phyloP scores from a whole-genome alignment of 2,329 filamentous ascomycete species.

The Ophiostoma sp. region DNA sequence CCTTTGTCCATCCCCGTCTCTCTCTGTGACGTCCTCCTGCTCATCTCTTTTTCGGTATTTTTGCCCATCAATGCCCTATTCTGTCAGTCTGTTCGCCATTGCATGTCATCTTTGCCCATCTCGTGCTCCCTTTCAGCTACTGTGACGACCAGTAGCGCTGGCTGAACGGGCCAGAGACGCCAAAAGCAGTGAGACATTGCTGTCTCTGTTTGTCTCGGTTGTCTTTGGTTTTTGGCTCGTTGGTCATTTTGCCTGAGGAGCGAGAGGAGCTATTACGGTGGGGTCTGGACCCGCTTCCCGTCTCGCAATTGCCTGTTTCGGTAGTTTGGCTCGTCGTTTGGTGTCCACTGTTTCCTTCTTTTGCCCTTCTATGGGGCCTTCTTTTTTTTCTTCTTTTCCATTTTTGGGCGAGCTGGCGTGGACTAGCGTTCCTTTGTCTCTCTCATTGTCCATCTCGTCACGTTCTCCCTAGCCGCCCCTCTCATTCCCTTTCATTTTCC shows the following conservation, averaged over 20 bases:
- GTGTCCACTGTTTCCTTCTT: slow-evolving; percentile 6
- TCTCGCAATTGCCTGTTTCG: slow-evolving; percentile 5
- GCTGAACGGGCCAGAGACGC: not conserved
- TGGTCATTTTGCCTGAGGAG: no score
- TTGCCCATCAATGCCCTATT: not conserved
- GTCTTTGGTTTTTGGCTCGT: not conserved
- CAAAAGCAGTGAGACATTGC: not conserved
- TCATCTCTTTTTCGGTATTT: not conserved
- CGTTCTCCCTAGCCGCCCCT: slow-evolving; percentile 1
- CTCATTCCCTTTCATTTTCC: not conserved
- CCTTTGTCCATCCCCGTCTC: not conserved
- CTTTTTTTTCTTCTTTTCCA: slow-evolving; percentile 11
- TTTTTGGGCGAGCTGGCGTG: no score
- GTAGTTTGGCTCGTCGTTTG: slow-evolving; percentile 10
- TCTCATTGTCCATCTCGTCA: not conserved
- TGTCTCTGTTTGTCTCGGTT: slow-evolving; percentile 15
- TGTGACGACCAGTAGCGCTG: not conserved
- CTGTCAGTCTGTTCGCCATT: not conserved
- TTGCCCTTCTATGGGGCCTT: not conserved
- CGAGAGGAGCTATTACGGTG: not conserved
- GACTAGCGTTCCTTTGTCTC: not conserved
- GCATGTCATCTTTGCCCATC: not conserved
- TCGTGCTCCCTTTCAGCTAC: not conserved
- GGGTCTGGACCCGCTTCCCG: not conserved
- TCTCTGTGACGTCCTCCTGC: not conserved